Evolutionary conservation across 2,329 filamentous ascomycete species (phyloP).

Genomic region (Apiospora aurea): DNA sequence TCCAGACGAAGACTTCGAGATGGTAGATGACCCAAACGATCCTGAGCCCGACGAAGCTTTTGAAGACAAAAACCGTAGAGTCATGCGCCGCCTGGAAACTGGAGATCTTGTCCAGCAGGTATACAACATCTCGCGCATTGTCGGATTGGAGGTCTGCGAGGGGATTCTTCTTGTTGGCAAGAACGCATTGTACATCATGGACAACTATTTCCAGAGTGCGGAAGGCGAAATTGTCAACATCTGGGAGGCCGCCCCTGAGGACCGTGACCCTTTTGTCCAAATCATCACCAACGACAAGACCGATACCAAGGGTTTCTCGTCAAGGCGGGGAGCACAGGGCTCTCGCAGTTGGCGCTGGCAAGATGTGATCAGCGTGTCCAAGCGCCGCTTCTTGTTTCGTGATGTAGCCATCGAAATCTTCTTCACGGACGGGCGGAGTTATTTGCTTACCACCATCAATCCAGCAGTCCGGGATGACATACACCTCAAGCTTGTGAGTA

Average conservation of each 20-base stretch:
- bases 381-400: slow-evolving; percentile 91
- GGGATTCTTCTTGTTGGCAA: slow-evolving; percentile 93
- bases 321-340: slow-evolving; percentile 72
- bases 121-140: slow-evolving; percentile 93
- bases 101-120: slow-evolving; percentile 93
- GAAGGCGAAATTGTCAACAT: slow-evolving; percentile 98
- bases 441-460: slow-evolving; percentile 85
- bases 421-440: slow-evolving; percentile 95
- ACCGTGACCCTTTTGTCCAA: slow-evolving; percentile 93
- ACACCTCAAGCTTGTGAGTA: slow-evolving; percentile 75
- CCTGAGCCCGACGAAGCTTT: slow-evolving; percentile 78
- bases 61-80: slow-evolving; percentile 97
- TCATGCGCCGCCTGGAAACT: slow-evolving; percentile 90
- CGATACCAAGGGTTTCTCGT: slow-evolving; percentile 66
- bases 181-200: slow-evolving; percentile 90
- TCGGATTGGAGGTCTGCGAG: slow-evolving; percentile 92
- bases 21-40: slow-evolving; percentile 92
- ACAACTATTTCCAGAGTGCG: slow-evolving; percentile 93
- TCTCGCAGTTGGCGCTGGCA: slow-evolving; percentile 93
- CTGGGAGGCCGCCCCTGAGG: slow-evolving; percentile 89
- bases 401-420: slow-evolving; percentile 98
- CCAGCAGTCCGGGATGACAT: slow-evolving; percentile 79
- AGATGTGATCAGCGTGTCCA: slow-evolving; percentile 94
- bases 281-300: slow-evolving; percentile 80
- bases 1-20: slow-evolving; percentile 91